Conservation (phyloP, 2,329 filamentous ascomycete species). For the Xylaria sp. region DNA sequence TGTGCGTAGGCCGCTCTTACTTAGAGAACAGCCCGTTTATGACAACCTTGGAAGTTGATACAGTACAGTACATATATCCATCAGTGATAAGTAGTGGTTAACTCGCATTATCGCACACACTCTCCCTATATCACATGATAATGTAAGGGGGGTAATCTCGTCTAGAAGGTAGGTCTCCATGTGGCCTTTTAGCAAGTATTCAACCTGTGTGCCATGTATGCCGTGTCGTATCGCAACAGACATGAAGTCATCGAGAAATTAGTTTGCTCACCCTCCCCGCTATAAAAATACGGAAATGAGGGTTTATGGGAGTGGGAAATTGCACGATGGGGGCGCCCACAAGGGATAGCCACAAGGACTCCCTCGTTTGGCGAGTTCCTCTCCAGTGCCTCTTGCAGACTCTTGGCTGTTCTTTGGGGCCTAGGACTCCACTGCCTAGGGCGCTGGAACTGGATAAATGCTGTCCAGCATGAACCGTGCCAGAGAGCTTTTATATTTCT, state of each 20-base stretch:
- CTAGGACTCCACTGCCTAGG: conserved; percentile 6
- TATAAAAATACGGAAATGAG: conserved; percentile 10
- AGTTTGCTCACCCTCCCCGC: background rate
- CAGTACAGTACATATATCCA: too few relatives aligned
- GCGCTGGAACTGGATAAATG: conserved; percentile 14
- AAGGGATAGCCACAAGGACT: background rate
- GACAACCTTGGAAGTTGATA: too few relatives aligned
- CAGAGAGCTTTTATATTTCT: conserved; percentile 22
- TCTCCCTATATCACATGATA: background rate
- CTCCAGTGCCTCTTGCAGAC: background rate
- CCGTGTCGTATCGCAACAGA: background rate
- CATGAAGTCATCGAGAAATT: background rate
- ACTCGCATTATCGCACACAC: background rate
- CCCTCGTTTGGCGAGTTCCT: conserved; percentile 7
- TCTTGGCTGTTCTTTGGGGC: too few relatives aligned
- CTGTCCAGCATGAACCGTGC: conserved; percentile 1
- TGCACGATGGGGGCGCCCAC: conserved; percentile 7
- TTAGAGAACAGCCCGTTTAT: background rate
- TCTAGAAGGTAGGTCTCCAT: background rate
- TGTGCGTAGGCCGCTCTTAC: too few relatives aligned
- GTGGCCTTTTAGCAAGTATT: background rate
- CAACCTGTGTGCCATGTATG: background rate
- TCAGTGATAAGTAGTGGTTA: background rate
- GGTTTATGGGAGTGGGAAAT: conserved; percentile 14
- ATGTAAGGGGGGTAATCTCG: background rate